Evolutionary conservation across 176 grass and related monocot genomes (phyloP).

Genomic region (Zoysia japonica): DNA sequence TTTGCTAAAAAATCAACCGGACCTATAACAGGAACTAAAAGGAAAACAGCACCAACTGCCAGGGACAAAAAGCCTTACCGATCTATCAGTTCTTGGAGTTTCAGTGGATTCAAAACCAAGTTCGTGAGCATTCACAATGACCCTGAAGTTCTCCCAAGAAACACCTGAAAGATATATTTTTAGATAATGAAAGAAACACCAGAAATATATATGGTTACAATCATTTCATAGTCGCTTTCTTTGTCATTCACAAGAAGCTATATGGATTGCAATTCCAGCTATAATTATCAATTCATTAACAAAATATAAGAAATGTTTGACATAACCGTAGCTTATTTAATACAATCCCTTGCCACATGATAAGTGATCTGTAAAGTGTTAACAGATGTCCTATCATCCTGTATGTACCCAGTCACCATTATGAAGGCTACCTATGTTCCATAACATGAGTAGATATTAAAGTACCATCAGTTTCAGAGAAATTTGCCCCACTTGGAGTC

Average conservation of each 20-base stretch:
- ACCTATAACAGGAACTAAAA: neutral
- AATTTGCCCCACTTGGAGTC: constrained; percentile 49
- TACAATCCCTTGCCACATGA: too few species aligned
- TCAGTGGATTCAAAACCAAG: constrained; percentile 91
- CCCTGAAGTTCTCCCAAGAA: constrained; percentile 76
- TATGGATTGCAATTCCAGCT: neutral
- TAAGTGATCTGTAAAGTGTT: neutral
- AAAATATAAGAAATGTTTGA: neutral
- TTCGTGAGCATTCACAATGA: constrained; percentile 75
- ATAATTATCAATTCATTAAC: neutral
- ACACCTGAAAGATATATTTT: constrained; percentile 59
- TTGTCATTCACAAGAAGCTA: constrained; percentile 8
- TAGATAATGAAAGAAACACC: too few species aligned
- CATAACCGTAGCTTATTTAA: too few species aligned
- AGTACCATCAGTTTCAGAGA: constrained; percentile 70
- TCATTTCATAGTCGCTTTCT: neutral
- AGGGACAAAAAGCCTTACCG: constrained; percentile 51
- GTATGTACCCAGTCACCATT: neutral
- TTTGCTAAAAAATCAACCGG: neutral
- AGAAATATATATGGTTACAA: neutral
- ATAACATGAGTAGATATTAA: constrained; percentile 28
- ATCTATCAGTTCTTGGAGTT: constrained; percentile 99
- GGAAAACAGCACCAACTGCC: neutral
- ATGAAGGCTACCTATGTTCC: constrained; percentile 3
- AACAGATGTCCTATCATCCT: neutral